Conservation (phyloP, 1,139 yeast species). For the Debaryomyces nepalensis region DNA sequence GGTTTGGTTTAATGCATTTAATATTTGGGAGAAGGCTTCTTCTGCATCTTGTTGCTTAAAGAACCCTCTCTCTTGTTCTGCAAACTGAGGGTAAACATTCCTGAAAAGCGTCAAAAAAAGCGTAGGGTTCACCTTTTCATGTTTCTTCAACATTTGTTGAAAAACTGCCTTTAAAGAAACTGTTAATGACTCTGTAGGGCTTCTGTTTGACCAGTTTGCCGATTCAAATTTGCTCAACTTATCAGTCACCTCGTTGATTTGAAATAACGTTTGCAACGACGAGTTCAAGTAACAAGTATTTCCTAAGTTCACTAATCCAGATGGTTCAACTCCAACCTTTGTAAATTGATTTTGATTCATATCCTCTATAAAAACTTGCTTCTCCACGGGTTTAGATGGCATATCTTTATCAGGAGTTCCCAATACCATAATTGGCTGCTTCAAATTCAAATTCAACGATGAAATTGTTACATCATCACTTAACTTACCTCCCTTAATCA, state of each 20-base stretch:
- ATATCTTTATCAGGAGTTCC: constrained; percentile 84
- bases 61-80: constrained; percentile 73
- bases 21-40: constrained; percentile 85
- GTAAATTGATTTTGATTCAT: constrained; percentile 50
- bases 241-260: constrained; percentile 61
- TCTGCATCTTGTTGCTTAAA: constrained; percentile 98
- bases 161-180: constrained; percentile 48
- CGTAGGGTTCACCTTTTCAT: constrained; percentile 59
- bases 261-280: constrained; percentile 77
- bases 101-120: constrained; percentile 67
- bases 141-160: constrained; percentile 51
- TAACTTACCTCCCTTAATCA: constrained; percentile 88
- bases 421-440: constrained; percentile 80
- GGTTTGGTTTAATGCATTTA: constrained; percentile 56
- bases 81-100: constrained; percentile 82
- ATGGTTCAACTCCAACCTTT: constrained; percentile 58
- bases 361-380: constrained; percentile 72
- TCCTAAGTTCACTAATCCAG: constrained; percentile 87
- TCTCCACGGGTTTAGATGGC: constrained; percentile 61
- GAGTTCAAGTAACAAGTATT: constrained; percentile 95
- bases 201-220: constrained; percentile 14
- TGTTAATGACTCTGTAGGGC: constrained; percentile 22
- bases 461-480: constrained; percentile 59
- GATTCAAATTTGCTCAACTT: constrained; percentile 28
- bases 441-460: constrained; percentile 59